Conservation (phyloP, 2,329 filamentous ascomycete genomes). For the Chalara sp. region DNA sequence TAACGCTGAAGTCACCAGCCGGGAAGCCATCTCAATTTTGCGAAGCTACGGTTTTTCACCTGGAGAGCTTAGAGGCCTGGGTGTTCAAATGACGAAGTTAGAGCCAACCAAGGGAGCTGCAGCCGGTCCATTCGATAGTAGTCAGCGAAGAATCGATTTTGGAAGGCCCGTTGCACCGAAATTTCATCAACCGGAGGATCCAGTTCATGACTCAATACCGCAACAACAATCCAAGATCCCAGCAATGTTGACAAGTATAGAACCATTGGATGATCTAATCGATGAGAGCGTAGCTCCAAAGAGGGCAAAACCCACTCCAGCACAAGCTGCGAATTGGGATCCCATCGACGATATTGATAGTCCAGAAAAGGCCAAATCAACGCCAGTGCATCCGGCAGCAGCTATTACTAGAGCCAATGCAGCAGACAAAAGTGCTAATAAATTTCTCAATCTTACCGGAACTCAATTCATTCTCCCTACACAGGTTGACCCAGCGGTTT, state of each 20-base stretch:
- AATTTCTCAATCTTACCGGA: slow-evolving; percentile 69
- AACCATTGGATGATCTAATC: slow-evolving; percentile 11
- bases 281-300: slow-evolving; percentile 21
- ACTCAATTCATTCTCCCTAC: slow-evolving; percentile 89
- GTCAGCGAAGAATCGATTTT: slow-evolving; percentile 75
- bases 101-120: slow-evolving; percentile 62
- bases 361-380: slow-evolving; percentile 42
- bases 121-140: slow-evolving; percentile 56
- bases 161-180: slow-evolving; percentile 40
- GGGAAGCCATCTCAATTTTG: slow-evolving; percentile 79
- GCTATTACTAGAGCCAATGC: slow-evolving; percentile 41
- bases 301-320: slow-evolving; percentile 13
- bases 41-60: slow-evolving; percentile 78
- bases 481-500: slow-evolving; percentile 72
- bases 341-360: slow-evolving; percentile 48
- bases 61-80: slow-evolving; percentile 86
- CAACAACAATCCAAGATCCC: slow-evolving; percentile 22
- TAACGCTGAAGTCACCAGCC: slow-evolving; percentile 60
- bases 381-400: slow-evolving; percentile 43
- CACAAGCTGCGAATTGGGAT: slow-evolving; percentile 28
- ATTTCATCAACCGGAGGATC: slow-evolving; percentile 28
- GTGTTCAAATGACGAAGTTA: slow-evolving; percentile 88
- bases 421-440: slow-evolving; percentile 47
- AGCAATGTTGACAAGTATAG: slow-evolving; percentile 2
- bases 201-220: slow-evolving; percentile 32